Evolutionary conservation across 495 filamentous ascomycete genomes (phyloP).

Genomic region (Aspergillus cristatus): DNA sequence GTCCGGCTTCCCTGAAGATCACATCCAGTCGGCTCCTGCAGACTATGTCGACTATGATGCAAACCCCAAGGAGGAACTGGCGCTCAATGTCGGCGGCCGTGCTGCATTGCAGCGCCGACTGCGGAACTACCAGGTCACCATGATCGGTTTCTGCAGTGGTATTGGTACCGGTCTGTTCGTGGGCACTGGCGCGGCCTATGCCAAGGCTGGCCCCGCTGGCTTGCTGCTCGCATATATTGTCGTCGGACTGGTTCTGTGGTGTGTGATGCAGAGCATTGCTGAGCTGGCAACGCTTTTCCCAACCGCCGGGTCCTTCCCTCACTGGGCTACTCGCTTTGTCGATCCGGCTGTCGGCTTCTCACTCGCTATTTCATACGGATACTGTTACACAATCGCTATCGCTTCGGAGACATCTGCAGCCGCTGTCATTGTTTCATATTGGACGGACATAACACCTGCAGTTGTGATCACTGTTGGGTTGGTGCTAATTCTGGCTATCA

Average conservation of each 20-base stretch:
- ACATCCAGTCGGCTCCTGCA: no score
- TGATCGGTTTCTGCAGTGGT: constrained; percentile 33
- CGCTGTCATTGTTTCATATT: constrained; percentile 64
- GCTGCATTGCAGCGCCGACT: constrained; percentile 27
- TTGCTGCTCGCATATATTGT: constrained; percentile 62
- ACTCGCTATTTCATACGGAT: constrained; percentile 45
- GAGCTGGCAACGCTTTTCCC: constrained; percentile 70
- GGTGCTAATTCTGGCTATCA: constrained; percentile 53
- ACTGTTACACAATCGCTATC: constrained; percentile 49
- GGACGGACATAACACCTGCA: constrained; percentile 43
- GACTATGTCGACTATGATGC: constrained; percentile 13
- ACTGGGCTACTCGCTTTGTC: constrained; percentile 65
- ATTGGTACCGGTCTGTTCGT: constrained; percentile 67
- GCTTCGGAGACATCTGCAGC: constrained; percentile 65
- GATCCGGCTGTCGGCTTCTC: constrained; percentile 64
- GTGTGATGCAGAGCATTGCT: constrained; percentile 47
- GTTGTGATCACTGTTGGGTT: constrained; percentile 66
- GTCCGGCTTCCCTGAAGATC: no score
- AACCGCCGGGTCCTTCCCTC: constrained; percentile 61
- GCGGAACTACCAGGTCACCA: constrained; percentile 29
- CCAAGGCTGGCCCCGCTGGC: constrained; percentile 56
- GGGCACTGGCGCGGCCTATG: constrained; percentile 60
- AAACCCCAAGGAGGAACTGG: constrained; percentile 18
- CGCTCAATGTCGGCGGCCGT: constrained; percentile 30
- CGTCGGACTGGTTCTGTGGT: constrained; percentile 56